A percentile compares a stretch with the other conserved stretches of the same genome.
phyloP scores from a whole-genome alignment of 2,329 filamentous ascomycete genomes.

The Diaporthe vaccinii region DNA sequence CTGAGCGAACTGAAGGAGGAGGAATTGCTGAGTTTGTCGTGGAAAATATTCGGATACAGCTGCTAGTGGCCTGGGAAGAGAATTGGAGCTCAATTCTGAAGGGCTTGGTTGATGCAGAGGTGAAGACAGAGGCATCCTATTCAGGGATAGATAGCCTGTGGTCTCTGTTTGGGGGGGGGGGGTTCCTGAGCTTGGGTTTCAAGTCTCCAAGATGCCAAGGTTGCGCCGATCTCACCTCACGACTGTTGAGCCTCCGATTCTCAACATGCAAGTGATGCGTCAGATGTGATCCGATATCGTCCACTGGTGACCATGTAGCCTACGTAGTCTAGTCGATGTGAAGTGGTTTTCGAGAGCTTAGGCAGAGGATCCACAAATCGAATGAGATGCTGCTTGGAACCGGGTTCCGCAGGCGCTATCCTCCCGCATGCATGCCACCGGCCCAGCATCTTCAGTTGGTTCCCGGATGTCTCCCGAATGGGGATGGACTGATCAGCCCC shows the following conservation, averaged over 20 bases:
- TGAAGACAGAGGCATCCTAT: not conserved
- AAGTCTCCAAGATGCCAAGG: constrained; percentile 25
- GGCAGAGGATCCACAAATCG: not conserved
- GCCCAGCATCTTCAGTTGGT: constrained; percentile 8
- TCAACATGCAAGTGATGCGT: not conserved
- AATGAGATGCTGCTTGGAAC: not conserved
- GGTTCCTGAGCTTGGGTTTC: not conserved
- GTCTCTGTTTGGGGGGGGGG: not conserved
- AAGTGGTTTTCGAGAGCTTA: not conserved
- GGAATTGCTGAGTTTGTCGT: not conserved
- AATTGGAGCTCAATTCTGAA: not conserved
- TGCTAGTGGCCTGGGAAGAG: not conserved
- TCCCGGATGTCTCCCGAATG: not conserved
- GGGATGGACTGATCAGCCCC: constrained; percentile 10
- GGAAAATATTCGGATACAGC: not conserved
- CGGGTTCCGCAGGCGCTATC: constrained; percentile 14
- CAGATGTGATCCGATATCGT: constrained; percentile 18
- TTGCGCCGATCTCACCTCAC: constrained; percentile 6
- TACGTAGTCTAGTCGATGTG: not conserved
- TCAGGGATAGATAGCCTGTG: not conserved
- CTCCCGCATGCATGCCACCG: not conserved
- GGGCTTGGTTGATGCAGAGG: not conserved
- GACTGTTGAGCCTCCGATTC: constrained; percentile 19
- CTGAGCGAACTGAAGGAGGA: not conserved
- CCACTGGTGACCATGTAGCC: not conserved